Evolutionary conservation across 352 stramenopile genomes (phyloP).

Genomic region (Salisapilia sapeloensis): DNA sequence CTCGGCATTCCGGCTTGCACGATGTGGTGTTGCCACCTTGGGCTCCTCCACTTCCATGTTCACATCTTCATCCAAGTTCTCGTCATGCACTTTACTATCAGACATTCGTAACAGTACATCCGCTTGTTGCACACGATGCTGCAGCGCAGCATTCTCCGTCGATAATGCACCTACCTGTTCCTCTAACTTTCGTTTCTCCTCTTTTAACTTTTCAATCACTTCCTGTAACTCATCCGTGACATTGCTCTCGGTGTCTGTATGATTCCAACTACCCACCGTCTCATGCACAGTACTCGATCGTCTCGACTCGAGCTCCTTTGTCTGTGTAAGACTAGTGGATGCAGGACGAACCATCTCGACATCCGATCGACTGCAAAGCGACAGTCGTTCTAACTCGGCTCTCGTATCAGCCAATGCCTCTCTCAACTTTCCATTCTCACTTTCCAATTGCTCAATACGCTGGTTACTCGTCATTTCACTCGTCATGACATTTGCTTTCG

Average conservation of each 20-base stretch:
- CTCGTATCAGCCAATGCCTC: slow-evolving; percentile 13
- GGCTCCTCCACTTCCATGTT: too few relatives aligned
- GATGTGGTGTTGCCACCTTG: too few relatives aligned
- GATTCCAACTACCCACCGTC: slow-evolving; percentile 1
- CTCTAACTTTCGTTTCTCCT: slow-evolving; percentile 12
- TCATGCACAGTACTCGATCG: slow-evolving; percentile 20
- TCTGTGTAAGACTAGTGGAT: slow-evolving; percentile 7
- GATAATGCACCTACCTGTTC: slow-evolving; percentile 9
- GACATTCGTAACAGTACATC: too few relatives aligned
- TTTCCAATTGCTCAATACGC: slow-evolving; percentile 32
- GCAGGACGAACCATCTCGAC: slow-evolving; percentile 12
- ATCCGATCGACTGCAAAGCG: slow-evolving; percentile 17
- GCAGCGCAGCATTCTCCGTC: slow-evolving; percentile 11
- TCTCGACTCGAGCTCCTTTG: slow-evolving; percentile 13
- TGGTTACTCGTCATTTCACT: slow-evolving; percentile 46
- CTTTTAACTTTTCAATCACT: slow-evolving; percentile 11
- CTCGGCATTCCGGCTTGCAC: too few relatives aligned
- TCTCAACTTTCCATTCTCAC: slow-evolving; percentile 25
- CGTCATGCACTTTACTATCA: too few relatives aligned
- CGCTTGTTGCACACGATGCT: too few relatives aligned
- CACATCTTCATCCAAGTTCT: too few relatives aligned
- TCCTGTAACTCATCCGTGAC: slow-evolving; percentile 4
- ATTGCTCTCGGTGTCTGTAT: background rate
- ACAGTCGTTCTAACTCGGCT: slow-evolving; percentile 7
- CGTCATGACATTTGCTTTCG: slow-evolving; percentile 70